phyloP scores from a whole-genome alignment of 768 basidiomycete genomes.

The Auriscalpium microsporum region DNA sequence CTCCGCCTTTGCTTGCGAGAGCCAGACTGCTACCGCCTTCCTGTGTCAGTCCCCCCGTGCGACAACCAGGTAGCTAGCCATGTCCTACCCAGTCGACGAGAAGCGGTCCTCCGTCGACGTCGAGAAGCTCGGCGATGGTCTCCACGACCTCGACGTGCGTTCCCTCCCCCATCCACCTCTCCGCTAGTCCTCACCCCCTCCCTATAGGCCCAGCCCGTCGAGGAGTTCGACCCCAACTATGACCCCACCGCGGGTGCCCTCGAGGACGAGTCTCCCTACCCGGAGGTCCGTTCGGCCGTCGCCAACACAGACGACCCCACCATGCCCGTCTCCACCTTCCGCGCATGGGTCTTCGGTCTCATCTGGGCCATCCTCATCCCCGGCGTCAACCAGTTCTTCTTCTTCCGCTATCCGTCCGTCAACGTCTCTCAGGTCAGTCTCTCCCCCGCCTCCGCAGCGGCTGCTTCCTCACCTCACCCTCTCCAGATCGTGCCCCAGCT shows the following conservation, averaged over 20 bases:
- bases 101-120: slow-evolving; percentile 11
- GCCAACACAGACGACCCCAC: slow-evolving; percentile 39
- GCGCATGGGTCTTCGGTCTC: slow-evolving; percentile 31
- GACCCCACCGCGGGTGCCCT: slow-evolving; percentile 21
- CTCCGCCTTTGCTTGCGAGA: too few species aligned
- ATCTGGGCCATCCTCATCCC: slow-evolving; percentile 52
- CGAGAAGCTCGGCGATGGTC: slow-evolving; percentile 7
- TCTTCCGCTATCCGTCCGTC: slow-evolving; percentile 54
- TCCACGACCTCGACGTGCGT: neutral
- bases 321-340: slow-evolving; percentile 29
- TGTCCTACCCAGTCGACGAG: slow-evolving; percentile 15
- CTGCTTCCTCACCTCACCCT: neutral
- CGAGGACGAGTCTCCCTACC: slow-evolving; percentile 45
- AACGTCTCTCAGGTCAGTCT: slow-evolving; percentile 19
- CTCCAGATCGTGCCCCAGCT: slow-evolving; percentile 54
- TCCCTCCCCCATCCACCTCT: neutral
- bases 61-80: slow-evolving; percentile 1
- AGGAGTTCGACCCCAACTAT: slow-evolving; percentile 27
- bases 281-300: slow-evolving; percentile 44
- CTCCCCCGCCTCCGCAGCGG: neutral
- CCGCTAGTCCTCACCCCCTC: neutral
- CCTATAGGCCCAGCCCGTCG: slow-evolving; percentile 7
- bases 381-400: slow-evolving; percentile 75
- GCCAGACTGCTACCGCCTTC: too few species aligned
- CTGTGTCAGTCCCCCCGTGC: too few species aligned